Evolutionary conservation across 2,329 filamentous ascomycete genomes (phyloP).

Genomic region (Cladophialophora psammophila): DNA sequence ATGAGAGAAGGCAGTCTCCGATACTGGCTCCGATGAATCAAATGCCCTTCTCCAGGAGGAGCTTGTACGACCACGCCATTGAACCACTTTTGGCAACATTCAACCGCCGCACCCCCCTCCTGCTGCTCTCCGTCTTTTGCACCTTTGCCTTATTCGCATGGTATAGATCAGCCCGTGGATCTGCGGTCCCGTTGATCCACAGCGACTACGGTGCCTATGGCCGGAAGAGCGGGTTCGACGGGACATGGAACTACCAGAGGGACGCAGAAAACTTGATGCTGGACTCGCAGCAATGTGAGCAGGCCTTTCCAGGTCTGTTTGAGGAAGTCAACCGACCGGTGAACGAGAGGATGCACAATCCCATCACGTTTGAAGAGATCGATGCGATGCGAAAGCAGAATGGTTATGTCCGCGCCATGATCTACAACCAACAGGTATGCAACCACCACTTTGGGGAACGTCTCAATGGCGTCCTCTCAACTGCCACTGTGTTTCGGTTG

Average conservation of each 20-base stretch:
- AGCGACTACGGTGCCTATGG: slow-evolving; percentile 13
- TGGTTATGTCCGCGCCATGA: slow-evolving; percentile 47
- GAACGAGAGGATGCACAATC: slow-evolving; percentile 29
- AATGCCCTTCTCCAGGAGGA: slow-evolving; percentile 10
- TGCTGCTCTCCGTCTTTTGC: slow-evolving; percentile 10
- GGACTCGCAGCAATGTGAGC: slow-evolving; percentile 39
- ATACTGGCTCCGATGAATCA: neutral
- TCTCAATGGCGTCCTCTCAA: neutral
- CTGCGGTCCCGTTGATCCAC: neutral
- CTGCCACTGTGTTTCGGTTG: neutral
- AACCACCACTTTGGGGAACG: neutral
- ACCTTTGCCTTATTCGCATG: slow-evolving; percentile 13
- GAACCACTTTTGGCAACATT: slow-evolving; percentile 18
- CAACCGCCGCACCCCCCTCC: slow-evolving; percentile 22
- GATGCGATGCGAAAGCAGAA: slow-evolving; percentile 39
- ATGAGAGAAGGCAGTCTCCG: neutral
- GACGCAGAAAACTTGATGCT: slow-evolving; percentile 42
- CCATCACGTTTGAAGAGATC: slow-evolving; percentile 38
- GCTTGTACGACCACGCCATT: slow-evolving; percentile 15
- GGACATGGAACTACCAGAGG: slow-evolving; percentile 35
- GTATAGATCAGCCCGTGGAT: slow-evolving; percentile 18
- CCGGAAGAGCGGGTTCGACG: slow-evolving; percentile 20
- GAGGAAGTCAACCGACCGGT: slow-evolving; percentile 41
- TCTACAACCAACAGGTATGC: slow-evolving; percentile 45
- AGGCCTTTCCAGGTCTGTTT: slow-evolving; percentile 42